Conservation (phyloP, 169 alveolate species). For the Cryptosporidium canis region DNA sequence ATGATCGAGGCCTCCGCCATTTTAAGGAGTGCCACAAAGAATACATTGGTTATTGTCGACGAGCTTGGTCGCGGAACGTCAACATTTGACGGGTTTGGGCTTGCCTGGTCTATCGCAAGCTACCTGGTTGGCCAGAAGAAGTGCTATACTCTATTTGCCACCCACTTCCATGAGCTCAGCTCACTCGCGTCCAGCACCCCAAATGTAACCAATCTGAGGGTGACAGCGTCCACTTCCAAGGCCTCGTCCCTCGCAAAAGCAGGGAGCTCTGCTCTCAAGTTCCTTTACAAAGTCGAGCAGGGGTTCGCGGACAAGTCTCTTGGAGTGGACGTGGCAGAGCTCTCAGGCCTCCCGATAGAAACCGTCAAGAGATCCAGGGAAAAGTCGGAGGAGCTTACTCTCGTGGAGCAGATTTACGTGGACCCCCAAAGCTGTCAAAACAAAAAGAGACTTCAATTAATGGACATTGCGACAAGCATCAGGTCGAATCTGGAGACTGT, state of each 20-base stretch:
- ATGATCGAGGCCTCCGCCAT: conserved; percentile 96
- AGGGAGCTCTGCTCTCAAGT: conserved; percentile 77
- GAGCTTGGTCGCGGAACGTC: conserved; percentile 99
- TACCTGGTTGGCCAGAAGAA: conserved; percentile 88
- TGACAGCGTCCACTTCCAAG: conserved; percentile 87
- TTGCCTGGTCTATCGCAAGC: conserved; percentile 96
- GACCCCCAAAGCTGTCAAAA: conserved; percentile 29
- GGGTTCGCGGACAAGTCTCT: conserved; percentile 91
- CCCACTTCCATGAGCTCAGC: conserved; percentile 97
- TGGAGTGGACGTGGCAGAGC: conserved; percentile 94
- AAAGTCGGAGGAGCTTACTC: conserved; percentile 75
- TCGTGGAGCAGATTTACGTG: conserved; percentile 32
- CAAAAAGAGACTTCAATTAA: conserved; percentile 15
- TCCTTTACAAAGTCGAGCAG: conserved; percentile 89
- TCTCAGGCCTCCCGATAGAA: conserved; percentile 89
- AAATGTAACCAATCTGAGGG: conserved; percentile 83
- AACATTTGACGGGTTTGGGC: conserved; percentile 94
- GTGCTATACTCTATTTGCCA: conserved; percentile 96
- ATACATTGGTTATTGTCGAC: conserved; percentile 93
- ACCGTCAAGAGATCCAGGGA: conserved; percentile 80
- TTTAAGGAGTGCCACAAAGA: conserved; percentile 90
- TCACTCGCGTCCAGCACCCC: conserved; percentile 83
- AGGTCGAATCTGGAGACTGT: background rate
- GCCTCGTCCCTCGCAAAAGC: conserved; percentile 80
- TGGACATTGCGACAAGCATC: background rate